phyloP scores from a whole-genome alignment of 2,329 filamentous ascomycete genomes.

The Pseudogymnoascus verrucosus region DNA sequence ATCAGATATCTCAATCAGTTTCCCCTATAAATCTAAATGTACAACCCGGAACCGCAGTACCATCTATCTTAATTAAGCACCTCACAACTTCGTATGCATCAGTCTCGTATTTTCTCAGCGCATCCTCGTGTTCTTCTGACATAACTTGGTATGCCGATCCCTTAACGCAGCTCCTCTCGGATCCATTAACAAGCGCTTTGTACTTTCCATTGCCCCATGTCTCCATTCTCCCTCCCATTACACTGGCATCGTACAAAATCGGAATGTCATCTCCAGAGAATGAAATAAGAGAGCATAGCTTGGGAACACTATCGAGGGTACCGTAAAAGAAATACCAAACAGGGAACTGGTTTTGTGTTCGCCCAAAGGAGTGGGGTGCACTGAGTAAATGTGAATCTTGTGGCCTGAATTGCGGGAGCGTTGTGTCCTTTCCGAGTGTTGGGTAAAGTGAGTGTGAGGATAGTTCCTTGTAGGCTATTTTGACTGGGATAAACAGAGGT shows the following conservation, averaged over 20 bases:
- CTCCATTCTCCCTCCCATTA: conserved; percentile 26
- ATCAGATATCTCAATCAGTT: neutral
- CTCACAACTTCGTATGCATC: conserved; percentile 32
- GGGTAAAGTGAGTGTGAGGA: conserved; percentile 19
- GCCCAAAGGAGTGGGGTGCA: conserved; percentile 10
- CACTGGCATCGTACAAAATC: conserved; percentile 22
- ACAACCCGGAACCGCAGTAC: conserved; percentile 16
- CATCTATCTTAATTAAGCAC: conserved; percentile 25
- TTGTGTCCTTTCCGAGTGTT: conserved; percentile 21
- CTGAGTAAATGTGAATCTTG: neutral
- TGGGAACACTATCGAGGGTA: conserved; percentile 26
- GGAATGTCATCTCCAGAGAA: conserved; percentile 20
- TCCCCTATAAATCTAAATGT: conserved; percentile 23
- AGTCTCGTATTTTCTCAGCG: conserved; percentile 31
- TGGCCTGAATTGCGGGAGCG: conserved; percentile 25
- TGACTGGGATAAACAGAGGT: conserved; percentile 24
- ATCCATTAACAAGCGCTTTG: conserved; percentile 31
- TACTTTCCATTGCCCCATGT: conserved; percentile 33
- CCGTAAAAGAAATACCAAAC: conserved; percentile 39
- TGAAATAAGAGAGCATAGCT: conserved; percentile 28
- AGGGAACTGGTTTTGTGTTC: conserved; percentile 15
- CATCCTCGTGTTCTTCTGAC: conserved; percentile 27
- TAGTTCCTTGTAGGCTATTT: conserved; percentile 24
- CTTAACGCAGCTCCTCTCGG: conserved; percentile 15
- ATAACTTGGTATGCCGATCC: conserved; percentile 28